Percentiles rank a stretch among this genome's conserved stretches.
Conservation (phyloP, 2,329 filamentous ascomycete genomes). For the Hypoxylon rubiginosum region DNA sequence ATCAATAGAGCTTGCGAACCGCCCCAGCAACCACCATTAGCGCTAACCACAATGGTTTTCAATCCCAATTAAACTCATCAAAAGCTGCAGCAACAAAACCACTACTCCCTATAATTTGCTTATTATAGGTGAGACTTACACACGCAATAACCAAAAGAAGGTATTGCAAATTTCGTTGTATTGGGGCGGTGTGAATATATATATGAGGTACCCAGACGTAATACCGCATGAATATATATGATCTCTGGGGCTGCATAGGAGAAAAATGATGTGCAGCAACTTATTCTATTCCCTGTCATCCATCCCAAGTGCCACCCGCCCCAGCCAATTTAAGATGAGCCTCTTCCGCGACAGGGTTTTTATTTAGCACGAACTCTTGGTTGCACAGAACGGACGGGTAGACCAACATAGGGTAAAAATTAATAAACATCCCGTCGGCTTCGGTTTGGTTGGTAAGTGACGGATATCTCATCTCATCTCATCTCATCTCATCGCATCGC, state of each 20-base stretch:
- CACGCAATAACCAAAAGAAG: not conserved
- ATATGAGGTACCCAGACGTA: not conserved
- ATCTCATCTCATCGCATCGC: no score
- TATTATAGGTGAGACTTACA: conserved; percentile 2
- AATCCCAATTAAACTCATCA: conserved; percentile 32
- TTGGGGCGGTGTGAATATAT: not conserved
- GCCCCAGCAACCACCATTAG: conserved; percentile 32
- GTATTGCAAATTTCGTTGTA: not conserved
- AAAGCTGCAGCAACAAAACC: conserved; percentile 18
- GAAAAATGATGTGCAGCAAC: conserved; percentile 27
- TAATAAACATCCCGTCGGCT: not conserved
- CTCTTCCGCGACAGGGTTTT: conserved; percentile 33
- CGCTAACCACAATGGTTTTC: conserved; percentile 2
- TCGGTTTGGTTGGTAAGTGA: not conserved
- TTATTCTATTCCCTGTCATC: no score
- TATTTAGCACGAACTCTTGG: conserved; percentile 18
- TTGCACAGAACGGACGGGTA: conserved; percentile 8
- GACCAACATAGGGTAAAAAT: conserved; percentile 4
- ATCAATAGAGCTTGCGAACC: conserved; percentile 8
- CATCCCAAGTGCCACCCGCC: conserved; percentile 10
- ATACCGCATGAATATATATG: not conserved
- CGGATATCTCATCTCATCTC: no score
- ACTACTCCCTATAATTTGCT: conserved; percentile 20
- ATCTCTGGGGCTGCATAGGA: no score
- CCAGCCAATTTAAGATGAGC: conserved; percentile 33